Evolutionary conservation across 2,329 filamentous ascomycete species (phyloP).

Genomic region (Trichoderma atrobrunneum): DNA sequence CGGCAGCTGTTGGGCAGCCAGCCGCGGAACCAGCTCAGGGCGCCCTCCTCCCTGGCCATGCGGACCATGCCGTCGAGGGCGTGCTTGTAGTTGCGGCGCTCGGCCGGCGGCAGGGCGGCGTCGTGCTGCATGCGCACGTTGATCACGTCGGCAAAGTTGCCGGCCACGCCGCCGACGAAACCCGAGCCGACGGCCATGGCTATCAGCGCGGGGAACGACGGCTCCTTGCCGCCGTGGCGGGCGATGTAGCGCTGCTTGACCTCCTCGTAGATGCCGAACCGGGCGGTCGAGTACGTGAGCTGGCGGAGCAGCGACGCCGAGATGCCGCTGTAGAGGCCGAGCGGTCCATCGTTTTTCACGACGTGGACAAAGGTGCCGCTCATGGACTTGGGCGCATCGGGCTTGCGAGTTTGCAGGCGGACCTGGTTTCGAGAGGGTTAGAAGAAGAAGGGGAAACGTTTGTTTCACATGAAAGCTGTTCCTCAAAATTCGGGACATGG

Average conservation of each 20-base stretch:
- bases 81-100: slow-evolving; percentile 85
- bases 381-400: slow-evolving; percentile 77
- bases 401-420: slow-evolving; percentile 78
- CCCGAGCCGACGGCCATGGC: slow-evolving; percentile 81
- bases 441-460: neutral
- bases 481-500: neutral
- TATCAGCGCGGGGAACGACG: slow-evolving; percentile 73
- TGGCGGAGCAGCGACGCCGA: slow-evolving; percentile 91
- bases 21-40: slow-evolving; percentile 73
- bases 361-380: slow-evolving; percentile 81
- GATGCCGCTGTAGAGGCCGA: slow-evolving; percentile 84
- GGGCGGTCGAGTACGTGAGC: slow-evolving; percentile 91
- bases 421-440: slow-evolving; percentile 54
- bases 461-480: neutral
- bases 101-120: slow-evolving; percentile 66
- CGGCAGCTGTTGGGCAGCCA: slow-evolving; percentile 81
- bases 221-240: slow-evolving; percentile 46
- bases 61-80: slow-evolving; percentile 81
- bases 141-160: slow-evolving; percentile 92
- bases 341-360: slow-evolving; percentile 68
- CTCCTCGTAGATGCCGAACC: slow-evolving; percentile 95
- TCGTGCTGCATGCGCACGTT: slow-evolving; percentile 99
- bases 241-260: slow-evolving; percentile 65
- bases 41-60: slow-evolving; percentile 84
- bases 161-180: slow-evolving; percentile 82